Evolutionary conservation across 352 stramenopile species (phyloP).

Genomic region (Aphanomyces invadans): DNA sequence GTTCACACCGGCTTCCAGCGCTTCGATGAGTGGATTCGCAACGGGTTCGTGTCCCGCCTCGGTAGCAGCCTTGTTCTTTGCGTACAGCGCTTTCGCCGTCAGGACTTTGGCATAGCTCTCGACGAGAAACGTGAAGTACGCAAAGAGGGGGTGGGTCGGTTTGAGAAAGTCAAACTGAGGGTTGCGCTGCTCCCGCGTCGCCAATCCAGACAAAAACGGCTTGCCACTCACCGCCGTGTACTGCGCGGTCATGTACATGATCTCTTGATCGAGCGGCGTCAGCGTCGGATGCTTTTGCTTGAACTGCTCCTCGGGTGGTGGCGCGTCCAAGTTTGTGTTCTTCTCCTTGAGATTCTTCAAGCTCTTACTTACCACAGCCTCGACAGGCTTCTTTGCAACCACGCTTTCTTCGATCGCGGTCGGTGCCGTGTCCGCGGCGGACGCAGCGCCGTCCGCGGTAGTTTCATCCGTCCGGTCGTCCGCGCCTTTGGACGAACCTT

Average conservation of each 20-base stretch:
- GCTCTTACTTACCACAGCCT: conserved; percentile 70
- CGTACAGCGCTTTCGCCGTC: conserved; percentile 49
- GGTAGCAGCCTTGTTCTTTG: conserved; percentile 50
- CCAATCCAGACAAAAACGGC: conserved; percentile 92
- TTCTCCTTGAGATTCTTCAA: conserved; percentile 91
- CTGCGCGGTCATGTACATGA: conserved; percentile 98
- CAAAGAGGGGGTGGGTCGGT: conserved; percentile 94
- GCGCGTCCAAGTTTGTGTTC: conserved; percentile 37
- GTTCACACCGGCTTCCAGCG: conserved; percentile 62
- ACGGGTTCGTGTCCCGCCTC: neutral
- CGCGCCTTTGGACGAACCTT: conserved; percentile 3
- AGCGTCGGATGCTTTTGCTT: conserved; percentile 88
- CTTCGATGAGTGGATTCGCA: conserved; percentile 24
- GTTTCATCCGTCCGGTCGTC: conserved; percentile 25
- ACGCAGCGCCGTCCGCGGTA: conserved; percentile 28
- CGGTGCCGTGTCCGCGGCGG: neutral
- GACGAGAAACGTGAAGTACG: conserved; percentile 97
- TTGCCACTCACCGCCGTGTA: conserved; percentile 94
- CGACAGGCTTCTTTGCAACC: conserved; percentile 81
- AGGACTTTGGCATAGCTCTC: conserved; percentile 93
- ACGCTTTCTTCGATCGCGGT: conserved; percentile 38
- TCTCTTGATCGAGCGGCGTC: conserved; percentile 91
- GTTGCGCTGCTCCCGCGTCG: conserved; percentile 94
- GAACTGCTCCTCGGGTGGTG: conserved; percentile 62
- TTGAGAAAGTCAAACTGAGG: conserved; percentile 97